Base-by-base conservation (phyloP, 768 basidiomycete genomes). In the Russula sp. region DNA sequence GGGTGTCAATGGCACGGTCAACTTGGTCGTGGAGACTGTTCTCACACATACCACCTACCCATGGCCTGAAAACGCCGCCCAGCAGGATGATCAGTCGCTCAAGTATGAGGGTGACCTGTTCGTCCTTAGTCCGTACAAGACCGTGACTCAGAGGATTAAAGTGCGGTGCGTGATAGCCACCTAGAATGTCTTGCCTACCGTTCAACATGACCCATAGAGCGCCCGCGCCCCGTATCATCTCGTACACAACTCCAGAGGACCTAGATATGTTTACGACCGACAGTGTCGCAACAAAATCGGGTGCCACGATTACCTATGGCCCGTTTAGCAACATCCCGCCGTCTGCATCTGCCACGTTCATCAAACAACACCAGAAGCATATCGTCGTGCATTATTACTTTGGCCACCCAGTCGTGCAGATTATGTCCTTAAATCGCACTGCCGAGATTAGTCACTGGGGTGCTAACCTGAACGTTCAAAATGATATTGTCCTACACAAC, bases 381-480 rank as follows among this genome's bases (percentile, higher is more conserved):
- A 72, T 95, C 66, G 75, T 76, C 13, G 78, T 97, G 2, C 94
- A 96, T 71, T 98, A 94, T 76, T 77, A 80, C 67, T 87, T 88
- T 62, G 89, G 87, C n/a, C 79, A 86, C 63, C 92, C 96, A 0
- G 83, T 97, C 48, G 72, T 94, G 27, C 85, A 92, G 66, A 77
- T 98, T 56, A 80, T 78, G 37, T 85, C 79, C 48, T 81, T 97
- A 37, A 80, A 83, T 63, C 86, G 97, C 54, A 70, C 80, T 0
- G 93, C 87, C 2, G 96, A 99, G 76, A 86, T 99, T 66, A 96
- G 94, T 67, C 96, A 98, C 72, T 98, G 96, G 97, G 95, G 96
- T 39, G 84, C 86, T 47, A 97, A 97, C 73, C 73, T 99, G 42
- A 97, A 98, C 71, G 88, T 95, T 35, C 85, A 98, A 73, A 94